Conservation (phyloP, 2,329 filamentous ascomycete species). For the Penicillium vulpinum region DNA sequence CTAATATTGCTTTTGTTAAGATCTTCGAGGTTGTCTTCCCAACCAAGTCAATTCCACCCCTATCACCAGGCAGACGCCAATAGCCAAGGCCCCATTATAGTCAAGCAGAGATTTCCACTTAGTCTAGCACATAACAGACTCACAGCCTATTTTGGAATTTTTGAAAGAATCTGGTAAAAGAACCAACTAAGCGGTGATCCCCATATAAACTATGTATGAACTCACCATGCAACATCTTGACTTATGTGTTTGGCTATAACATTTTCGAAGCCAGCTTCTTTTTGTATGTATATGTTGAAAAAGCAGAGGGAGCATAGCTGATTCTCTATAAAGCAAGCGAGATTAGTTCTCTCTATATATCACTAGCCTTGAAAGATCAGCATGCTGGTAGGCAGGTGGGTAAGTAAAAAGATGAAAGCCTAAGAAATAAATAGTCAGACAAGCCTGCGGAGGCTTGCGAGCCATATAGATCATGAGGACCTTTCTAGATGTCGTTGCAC, state of each 20-base stretch:
- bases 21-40: not conserved
- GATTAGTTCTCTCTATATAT: no score
- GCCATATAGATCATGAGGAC: no score
- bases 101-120: not conserved
- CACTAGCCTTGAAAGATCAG: no score
- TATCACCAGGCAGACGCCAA: conserved; percentile 5
- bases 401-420: no score
- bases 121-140: not conserved
- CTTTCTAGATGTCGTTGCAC: no score
- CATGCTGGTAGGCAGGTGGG: no score
- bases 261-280: not conserved
- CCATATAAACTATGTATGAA: not conserved
- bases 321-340: not conserved
- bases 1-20: not conserved
- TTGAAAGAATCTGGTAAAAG: not conserved
- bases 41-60: not conserved
- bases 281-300: not conserved
- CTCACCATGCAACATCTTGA: not conserved
- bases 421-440: no score
- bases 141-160: not conserved
- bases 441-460: no score
- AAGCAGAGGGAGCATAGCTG: not conserved
- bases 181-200: not conserved
- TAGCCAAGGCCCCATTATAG: not conserved
- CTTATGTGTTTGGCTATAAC: no score